Base-by-base conservation (phyloP, 2,329 filamentous ascomycete genomes). In the Aureobasidium sp. region DNA sequence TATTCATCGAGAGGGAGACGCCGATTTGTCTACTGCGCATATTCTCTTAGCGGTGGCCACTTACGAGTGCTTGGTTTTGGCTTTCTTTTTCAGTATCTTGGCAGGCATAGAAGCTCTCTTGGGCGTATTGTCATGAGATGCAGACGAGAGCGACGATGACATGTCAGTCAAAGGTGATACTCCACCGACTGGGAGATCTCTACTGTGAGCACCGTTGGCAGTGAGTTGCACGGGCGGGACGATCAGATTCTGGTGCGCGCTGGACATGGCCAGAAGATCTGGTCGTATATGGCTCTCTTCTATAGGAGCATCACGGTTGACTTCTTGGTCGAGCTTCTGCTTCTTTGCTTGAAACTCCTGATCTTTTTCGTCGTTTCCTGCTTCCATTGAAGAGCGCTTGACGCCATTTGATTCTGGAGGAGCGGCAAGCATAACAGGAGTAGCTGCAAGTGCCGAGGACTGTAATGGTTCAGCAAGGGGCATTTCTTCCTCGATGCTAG, bases 31-130 rank as follows among this genome's bases (percentile, higher is more conserved):
- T 7, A 29, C 21, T 39, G 36, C 16, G 30, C 53, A 21, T 8
- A 42, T 36, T 21, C 11, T 62, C 61, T 57, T 39, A 54, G 58
- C 61, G 45, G 61, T 49, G 27, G 41, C 54, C 27, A 74, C 73
- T 71, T 68, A 75, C 73, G 73, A 75, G 61, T 69, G 70, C 66
- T 75, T 75, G 16, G 72, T 74, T 66, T 73, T 73, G 49, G 73
- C 73, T 59, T 68, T 67, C 67, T 74, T 73, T 37, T 62, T 63
- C 45, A 54, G 49, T 10, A 53, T 60, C 68, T 69, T 59, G 65
- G 66, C 47, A 65, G 64, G 30, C 63, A 64, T 66, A 63, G 66
- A 62, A 53, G 64, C 39, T 39, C 66, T 61, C 36, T 63, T 61
- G 16, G 72, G 72, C 27, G 71, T 71, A 59, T 67, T 67, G 47